A percentile compares a stretch with the other conserved stretches of the same genome.
Evolutionary conservation across 2,329 filamentous ascomycete genomes (phyloP).

Genomic region (Chaetothyriales sp.): DNA sequence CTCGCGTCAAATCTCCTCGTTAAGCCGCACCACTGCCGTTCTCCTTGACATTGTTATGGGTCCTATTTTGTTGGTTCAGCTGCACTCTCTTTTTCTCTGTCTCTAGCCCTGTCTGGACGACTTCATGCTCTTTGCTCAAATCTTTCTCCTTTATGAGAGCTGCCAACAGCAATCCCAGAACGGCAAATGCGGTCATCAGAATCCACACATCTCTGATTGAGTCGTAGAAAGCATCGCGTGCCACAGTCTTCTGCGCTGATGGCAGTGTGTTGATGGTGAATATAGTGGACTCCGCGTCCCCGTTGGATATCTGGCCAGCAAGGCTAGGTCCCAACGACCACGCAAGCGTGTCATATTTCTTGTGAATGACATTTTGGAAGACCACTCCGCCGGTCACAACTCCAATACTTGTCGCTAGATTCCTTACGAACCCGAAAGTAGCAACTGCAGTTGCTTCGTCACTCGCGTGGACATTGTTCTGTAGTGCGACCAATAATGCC

Average conservation of each 20-base stretch:
- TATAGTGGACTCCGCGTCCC: conserved; percentile 24
- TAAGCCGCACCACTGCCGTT: too few relatives aligned
- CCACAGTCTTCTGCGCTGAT: conserved; percentile 17
- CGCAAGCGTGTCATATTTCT: conserved; percentile 21
- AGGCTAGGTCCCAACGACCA: conserved; percentile 21
- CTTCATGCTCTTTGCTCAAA: conserved; percentile 29
- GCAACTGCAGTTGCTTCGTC: conserved; percentile 49
- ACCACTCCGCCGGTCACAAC: conserved; percentile 40
- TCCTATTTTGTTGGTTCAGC: too few relatives aligned
- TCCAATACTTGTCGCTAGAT: conserved; percentile 39
- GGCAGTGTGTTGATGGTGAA: conserved; percentile 24
- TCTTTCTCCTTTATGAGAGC: conserved; percentile 20
- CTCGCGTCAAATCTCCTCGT: too few relatives aligned
- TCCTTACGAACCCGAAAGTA: conserved; percentile 42
- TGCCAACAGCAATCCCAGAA: conserved; percentile 21
- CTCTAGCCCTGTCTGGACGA: conserved; percentile 32
- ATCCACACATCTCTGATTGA: conserved; percentile 30
- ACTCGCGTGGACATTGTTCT: conserved; percentile 44
- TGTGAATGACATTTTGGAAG: conserved; percentile 27
- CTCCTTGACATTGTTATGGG: too few relatives aligned
- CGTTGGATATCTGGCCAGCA: conserved; percentile 21
- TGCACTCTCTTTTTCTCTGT: too few relatives aligned
- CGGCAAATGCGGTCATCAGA: conserved; percentile 24
- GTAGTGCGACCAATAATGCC: conserved; percentile 48
- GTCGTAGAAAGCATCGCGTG: conserved; percentile 22